phyloP scores from a whole-genome alignment of 768 basidiomycete species.

The Lactarius psammicola region DNA sequence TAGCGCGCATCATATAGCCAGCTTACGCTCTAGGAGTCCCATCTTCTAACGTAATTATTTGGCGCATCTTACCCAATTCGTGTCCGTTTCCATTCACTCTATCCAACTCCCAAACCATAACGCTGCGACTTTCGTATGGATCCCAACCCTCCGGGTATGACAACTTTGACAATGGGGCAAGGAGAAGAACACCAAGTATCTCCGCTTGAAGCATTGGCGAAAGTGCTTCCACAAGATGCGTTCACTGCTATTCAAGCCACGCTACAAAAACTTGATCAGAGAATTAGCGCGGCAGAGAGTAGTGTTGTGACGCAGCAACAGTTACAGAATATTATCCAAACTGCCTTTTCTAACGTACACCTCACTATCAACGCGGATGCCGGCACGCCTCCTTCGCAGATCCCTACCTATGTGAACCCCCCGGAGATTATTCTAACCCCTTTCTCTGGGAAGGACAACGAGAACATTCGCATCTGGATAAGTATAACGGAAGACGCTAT shows the following conservation, averaged over 20 bases:
- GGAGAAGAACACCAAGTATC: background rate
- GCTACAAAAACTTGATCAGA: background rate
- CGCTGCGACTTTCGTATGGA: background rate
- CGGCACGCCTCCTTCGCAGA: background rate
- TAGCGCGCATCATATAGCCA: no score
- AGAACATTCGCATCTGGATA: background rate
- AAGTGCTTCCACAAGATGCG: background rate
- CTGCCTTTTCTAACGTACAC: background rate
- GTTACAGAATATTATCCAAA: background rate
- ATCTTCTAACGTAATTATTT: no score
- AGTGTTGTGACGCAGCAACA: background rate
- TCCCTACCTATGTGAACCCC: background rate
- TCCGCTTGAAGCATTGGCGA: background rate
- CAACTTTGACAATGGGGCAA: no score
- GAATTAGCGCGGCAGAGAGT: background rate
- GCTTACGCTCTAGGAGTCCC: no score
- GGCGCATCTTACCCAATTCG: background rate
- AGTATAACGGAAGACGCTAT: background rate
- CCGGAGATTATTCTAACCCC: background rate
- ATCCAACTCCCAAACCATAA: background rate
- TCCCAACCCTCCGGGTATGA: background rate
- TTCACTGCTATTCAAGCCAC: background rate
- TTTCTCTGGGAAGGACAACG: background rate
- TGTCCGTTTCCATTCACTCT: background rate
- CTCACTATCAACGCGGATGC: no score